Percentiles rank a stretch among this genome's conserved stretches.
Evolutionary conservation across 2,329 filamentous ascomycete genomes (phyloP).

Genomic region (Thielaviopsis ethacetica): DNA sequence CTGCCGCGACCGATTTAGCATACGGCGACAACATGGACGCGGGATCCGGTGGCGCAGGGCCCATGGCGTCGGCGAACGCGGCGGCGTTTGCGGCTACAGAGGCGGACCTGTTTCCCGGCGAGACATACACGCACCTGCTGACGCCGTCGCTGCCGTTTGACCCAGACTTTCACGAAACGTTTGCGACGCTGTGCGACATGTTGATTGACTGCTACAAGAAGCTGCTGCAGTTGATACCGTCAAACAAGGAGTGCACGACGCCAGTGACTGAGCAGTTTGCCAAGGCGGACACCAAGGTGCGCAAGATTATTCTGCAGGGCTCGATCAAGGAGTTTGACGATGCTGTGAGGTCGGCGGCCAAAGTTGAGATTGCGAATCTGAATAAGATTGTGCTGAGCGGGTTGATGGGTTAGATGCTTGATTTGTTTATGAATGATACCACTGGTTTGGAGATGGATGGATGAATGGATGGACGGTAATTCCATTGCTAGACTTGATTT

Average conservation of each 20-base stretch:
- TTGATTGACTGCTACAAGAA: conserved; percentile 82
- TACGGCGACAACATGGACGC: conserved; percentile 16
- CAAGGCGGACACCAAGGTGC: conserved; percentile 72
- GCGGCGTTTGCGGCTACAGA: conserved; percentile 43
- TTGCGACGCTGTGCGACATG: conserved; percentile 87
- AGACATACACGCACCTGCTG: conserved; percentile 75
- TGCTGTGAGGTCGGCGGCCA: conserved; percentile 56
- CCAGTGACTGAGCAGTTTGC: conserved; percentile 68
- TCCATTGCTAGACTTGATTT: background rate
- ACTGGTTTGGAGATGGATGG: no score
- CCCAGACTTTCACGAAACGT: conserved; percentile 92
- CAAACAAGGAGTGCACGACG: conserved; percentile 54
- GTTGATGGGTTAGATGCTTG: conserved; percentile 35
- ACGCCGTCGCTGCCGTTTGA: conserved; percentile 92
- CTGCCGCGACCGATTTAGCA: conserved; percentile 26
- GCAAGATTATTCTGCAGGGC: conserved; percentile 77
- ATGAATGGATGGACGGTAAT: background rate
- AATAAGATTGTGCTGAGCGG: conserved; percentile 82
- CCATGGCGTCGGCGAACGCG: conserved; percentile 23
- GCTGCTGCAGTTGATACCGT: conserved; percentile 58
- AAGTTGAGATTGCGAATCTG: conserved; percentile 67
- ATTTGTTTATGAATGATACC: background rate
- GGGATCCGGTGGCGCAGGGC: conserved; percentile 16
- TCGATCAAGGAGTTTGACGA: conserved; percentile 91
- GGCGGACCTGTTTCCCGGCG: conserved; percentile 57